Percentiles rank a stretch among this genome's conserved stretches.
Conservation (phyloP, 2,329 filamentous ascomycete species). For the Pseudogymnoascus sp. region DNA sequence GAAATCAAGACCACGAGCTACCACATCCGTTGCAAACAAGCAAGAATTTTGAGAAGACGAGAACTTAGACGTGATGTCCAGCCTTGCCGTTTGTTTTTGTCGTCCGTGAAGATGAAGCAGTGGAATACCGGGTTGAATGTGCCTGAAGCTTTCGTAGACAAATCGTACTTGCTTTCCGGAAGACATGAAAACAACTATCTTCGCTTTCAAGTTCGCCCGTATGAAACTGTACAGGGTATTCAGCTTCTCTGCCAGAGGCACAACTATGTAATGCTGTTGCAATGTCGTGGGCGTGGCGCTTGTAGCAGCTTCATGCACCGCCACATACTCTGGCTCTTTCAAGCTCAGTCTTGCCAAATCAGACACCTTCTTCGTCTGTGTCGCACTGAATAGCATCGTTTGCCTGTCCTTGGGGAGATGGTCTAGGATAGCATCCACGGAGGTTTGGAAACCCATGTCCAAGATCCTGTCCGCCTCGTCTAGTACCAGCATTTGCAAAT, state of each 20-base stretch:
- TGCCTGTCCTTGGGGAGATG: constrained; percentile 81
- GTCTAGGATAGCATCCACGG: constrained; percentile 86
- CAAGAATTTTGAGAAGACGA: constrained; percentile 74
- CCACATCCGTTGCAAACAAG: constrained; percentile 91
- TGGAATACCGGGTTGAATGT: constrained; percentile 88
- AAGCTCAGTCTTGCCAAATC: constrained; percentile 85
- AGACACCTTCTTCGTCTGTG: constrained; percentile 88
- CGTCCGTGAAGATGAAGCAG: constrained; percentile 87
- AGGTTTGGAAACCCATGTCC: constrained; percentile 91
- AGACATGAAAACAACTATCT: constrained; percentile 91
- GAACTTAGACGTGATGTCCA: constrained; percentile 83
- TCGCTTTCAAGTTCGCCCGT: constrained; percentile 80
- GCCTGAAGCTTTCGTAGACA: constrained; percentile 85
- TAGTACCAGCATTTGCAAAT: constrained; percentile 84
- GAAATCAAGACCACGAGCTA: constrained; percentile 89
- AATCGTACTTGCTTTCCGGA: constrained; percentile 96
- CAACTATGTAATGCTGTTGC: constrained; percentile 86
- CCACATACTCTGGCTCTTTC: constrained; percentile 86
- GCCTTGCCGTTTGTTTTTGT: constrained; percentile 81
- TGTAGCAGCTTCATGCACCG: constrained; percentile 77
- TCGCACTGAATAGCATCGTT: constrained; percentile 91
- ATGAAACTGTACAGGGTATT: constrained; percentile 92
- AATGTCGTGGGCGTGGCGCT: constrained; percentile 75
- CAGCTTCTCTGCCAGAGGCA: constrained; percentile 78
- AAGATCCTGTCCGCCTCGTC: constrained; percentile 96